Base-by-base conservation (phyloP, 306 rosid genomes). In the Coriaria nepalensis region DNA sequence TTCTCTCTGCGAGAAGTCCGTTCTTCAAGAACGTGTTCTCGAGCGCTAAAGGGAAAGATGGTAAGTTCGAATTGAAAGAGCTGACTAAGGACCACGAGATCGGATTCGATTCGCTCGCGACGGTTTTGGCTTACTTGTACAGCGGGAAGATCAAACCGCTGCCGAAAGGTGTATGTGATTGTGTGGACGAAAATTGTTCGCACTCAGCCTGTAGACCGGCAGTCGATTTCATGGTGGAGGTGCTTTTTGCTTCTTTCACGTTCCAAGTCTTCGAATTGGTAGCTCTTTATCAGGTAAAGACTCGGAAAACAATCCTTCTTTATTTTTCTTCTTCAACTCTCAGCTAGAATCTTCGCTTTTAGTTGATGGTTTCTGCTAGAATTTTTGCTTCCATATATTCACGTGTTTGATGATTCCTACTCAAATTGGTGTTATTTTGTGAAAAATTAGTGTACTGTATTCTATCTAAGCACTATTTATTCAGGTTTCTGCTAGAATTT, bases 201-300 rank as follows among this genome's bases (percentile, higher is more conserved):
- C 93, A 78, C 63, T 43, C 62, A 6, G 72, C 78, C 29, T 78
- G 93, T 51, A 44, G 78, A 34, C 74, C 86, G 6, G 71, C 59
- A 7, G 64, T 78, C 40, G 78, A 75, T 61, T 81, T 68, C 73
- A 55, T 61, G 73, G 55, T 69, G 50, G 66, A 77, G 68, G 47
- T 67, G 52, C 78, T 72, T 33, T 63, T 63, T 43, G 68, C 80
- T 62, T 64, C 82, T n/a, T 75, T 51, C 12, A 56, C 56, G 0
- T 81, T 81, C 63, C 64, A 61, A 4, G 55, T 78, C 4, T 12
- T 55, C 34, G 77, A 75, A n/a, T 62, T 74, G 68, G 66, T 69
- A 33, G 36, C 73, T 60, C 82, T 77, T 12, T 74, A 61, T 51
- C 74, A 74, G 80, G 86, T 76, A 43, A 20, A 47, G 39, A 47